Percentiles rank a stretch among this genome's conserved stretches.
Evolutionary conservation across 1,284 basidiomycete species (phyloP).

Genomic region (Sporisorium sorghi): DNA sequence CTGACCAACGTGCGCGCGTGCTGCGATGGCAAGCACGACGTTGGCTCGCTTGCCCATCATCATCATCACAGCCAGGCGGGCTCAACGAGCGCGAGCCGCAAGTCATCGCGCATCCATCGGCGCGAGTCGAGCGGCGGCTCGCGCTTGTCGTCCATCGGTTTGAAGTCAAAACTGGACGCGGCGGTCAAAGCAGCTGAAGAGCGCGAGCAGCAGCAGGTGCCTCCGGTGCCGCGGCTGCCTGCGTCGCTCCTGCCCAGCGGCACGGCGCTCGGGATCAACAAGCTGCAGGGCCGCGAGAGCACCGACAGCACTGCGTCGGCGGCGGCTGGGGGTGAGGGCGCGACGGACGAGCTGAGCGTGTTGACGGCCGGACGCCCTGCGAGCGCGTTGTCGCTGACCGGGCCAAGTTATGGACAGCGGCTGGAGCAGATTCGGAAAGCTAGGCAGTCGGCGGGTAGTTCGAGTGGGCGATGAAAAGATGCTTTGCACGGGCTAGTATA

Average conservation of each 20-base stretch:
- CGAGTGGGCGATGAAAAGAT: constrained; percentile 7
- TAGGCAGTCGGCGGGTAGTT: constrained; percentile 29
- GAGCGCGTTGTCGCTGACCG: constrained; percentile 1
- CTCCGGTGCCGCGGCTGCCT: constrained; percentile 26
- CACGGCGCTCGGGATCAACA: constrained; percentile 13
- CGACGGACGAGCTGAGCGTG: background rate
- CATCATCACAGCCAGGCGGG: constrained; percentile 16
- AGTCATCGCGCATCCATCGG: constrained; percentile 35
- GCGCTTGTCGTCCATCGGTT: constrained; percentile 31
- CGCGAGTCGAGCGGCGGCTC: constrained; percentile 42
- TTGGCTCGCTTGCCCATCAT: constrained; percentile 68
- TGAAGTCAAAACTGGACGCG: constrained; percentile 44
- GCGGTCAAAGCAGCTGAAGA: constrained; percentile 32
- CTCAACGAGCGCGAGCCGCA: constrained; percentile 22
- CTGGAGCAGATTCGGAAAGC: constrained; percentile 36
- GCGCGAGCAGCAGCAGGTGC: constrained; percentile 16
- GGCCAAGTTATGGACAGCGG: constrained; percentile 40
- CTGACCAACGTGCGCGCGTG: constrained; percentile 80
- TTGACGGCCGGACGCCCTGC: background rate
- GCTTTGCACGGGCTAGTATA: too few species aligned
- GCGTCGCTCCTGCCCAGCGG: constrained; percentile 31
- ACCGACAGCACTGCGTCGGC: constrained; percentile 26
- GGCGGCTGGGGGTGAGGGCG: constrained; percentile 9
- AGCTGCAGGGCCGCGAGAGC: constrained; percentile 24
- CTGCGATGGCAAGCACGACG: constrained; percentile 87